Evolutionary conservation across 805 yeast species (phyloP), one percentile per base, ranked within the genome.

Genomic region (Lipomyces oligophaga): DNA sequence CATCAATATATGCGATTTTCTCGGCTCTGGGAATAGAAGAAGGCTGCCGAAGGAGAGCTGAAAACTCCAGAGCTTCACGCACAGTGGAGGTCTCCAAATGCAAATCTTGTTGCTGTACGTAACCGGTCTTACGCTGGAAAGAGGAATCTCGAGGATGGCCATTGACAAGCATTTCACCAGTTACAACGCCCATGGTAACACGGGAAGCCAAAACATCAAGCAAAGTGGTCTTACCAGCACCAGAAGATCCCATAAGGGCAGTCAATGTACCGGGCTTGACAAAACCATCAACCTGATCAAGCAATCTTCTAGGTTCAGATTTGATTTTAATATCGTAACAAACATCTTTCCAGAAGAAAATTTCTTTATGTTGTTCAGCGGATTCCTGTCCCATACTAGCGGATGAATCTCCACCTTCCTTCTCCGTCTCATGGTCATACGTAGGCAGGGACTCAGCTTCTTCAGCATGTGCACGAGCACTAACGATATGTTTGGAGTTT

Each of bases 211-310:
- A 71, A 56, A 82, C 81, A 64, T 83, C 83, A 57, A 84, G 71
- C 46, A 83, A 41, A 3, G 56, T 84, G 22, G 93, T 83, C 60
- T 83, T 83, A 70, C 93, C 93, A 42, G 93, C 93, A 69, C 93
- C 93, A 27, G 93, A 83, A 35, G 83, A 83, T 60, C 93, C 85
- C 83, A 79, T 79, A 41, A 80, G 66, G 3, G 93, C 93, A 42
- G 90, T 84, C 61, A 84, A 68, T 38, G 87, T 82, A 55, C 89
- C 89, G 7, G 89, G 89, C 61, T 81, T 81, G 34, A 83, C 88
- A 84, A 85, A 83, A 40, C 90, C 93, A 61, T 81, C 85, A 46
- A 84, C 85, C 51, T 76, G 74, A 51, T 72, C 70, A 60, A 83
- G 67, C 52, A 83, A 76, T 50, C 80, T 72, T 60, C 87, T 72